A percentile compares a stretch with the other conserved stretches of the same genome.
These are phyloP conservation scores for Euphorbia peplus DNA, from an alignment of 345 rosid genomes.

Conservation along the genomic window DNA sequence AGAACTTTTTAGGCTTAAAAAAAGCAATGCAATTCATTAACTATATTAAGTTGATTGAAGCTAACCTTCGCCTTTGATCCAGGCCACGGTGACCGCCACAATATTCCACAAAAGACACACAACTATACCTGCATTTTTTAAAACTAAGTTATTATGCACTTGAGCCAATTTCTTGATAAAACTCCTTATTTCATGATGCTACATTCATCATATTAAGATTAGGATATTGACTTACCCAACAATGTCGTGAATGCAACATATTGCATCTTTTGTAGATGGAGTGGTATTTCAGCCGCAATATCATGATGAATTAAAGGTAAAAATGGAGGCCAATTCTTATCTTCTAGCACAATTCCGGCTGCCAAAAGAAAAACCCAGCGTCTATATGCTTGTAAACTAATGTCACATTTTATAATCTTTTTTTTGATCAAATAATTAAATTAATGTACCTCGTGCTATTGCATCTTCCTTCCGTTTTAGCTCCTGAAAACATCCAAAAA, in stretches of 20 bases:
- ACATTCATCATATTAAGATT: constrained; percentile 1
- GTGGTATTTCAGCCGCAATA: constrained; percentile 86
- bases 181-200: neutral
- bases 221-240: constrained; percentile 53
- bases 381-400: constrained; percentile 1
- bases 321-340: constrained; percentile 94
- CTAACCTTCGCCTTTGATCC: constrained; percentile 92
- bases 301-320: constrained; percentile 95
- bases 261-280: constrained; percentile 77
- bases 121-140: constrained; percentile 58
- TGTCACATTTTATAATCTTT: constrained; percentile 7
- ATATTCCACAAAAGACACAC: constrained; percentile 82
- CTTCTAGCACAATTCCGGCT: constrained; percentile 94
- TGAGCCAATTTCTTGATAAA: constrained; percentile 4
- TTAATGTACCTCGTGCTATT: constrained; percentile 47
- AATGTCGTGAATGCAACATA: constrained; percentile 89
- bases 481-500: constrained; percentile 50
- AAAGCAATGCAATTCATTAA: constrained; percentile 2
- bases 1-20: constrained; percentile 16
- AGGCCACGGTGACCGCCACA: constrained; percentile 77
- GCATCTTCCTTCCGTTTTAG: constrained; percentile 89
- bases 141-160: constrained; percentile 12
- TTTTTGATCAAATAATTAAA: constrained; percentile 5
- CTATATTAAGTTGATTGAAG: neutral
- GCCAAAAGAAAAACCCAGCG: constrained; percentile 27